Percentiles rank a stretch among this genome's conserved stretches.
phyloP scores from a whole-genome alignment of 352 stramenopile species.

The Globisporangium radiosum region DNA sequence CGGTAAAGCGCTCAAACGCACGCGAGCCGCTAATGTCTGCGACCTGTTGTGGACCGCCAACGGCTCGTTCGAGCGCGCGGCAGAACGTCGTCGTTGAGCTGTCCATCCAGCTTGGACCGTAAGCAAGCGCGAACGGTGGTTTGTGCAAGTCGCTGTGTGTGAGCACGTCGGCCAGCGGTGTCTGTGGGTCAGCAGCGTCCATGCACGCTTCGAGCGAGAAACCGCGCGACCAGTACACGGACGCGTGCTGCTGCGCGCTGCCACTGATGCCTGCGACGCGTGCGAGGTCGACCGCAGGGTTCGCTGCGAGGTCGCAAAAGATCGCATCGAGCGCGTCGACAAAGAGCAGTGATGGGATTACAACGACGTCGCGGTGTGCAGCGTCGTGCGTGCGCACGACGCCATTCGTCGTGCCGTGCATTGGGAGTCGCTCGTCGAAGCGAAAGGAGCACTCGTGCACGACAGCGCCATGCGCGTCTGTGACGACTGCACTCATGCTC shows the following conservation, averaged over 20 bases:
- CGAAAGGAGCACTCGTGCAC: slow-evolving; percentile 54
- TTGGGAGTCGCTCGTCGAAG: slow-evolving; percentile 62
- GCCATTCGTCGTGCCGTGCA: slow-evolving; percentile 61
- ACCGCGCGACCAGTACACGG: slow-evolving; percentile 60
- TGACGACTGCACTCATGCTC: slow-evolving; percentile 72
- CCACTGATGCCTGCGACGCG: slow-evolving; percentile 60
- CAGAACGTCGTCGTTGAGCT: slow-evolving; percentile 65
- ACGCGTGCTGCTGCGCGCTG: slow-evolving; percentile 81
- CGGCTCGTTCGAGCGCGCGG: slow-evolving; percentile 36
- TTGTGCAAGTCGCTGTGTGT: background rate
- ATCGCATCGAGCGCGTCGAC: slow-evolving; percentile 73
- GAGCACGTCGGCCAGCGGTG: slow-evolving; percentile 15
- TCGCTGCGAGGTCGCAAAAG: slow-evolving; percentile 32
- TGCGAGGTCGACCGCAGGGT: slow-evolving; percentile 22
- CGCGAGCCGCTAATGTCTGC: slow-evolving; percentile 71
- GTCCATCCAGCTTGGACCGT: slow-evolving; percentile 85
- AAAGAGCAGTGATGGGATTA: slow-evolving; percentile 72
- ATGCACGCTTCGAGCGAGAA: slow-evolving; percentile 36
- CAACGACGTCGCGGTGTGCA: slow-evolving; percentile 27
- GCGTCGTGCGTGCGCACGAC: slow-evolving; percentile 37
- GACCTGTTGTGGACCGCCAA: slow-evolving; percentile 51
- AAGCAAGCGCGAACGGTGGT: slow-evolving; percentile 38
- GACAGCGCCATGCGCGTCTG: slow-evolving; percentile 28
- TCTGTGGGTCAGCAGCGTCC: slow-evolving; percentile 14
- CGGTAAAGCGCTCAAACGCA: slow-evolving; percentile 80